Percentiles rank a stretch among this genome's conserved stretches.
phyloP scores from a whole-genome alignment of 768 basidiomycete genomes.

The Lyophyllum decastes region DNA sequence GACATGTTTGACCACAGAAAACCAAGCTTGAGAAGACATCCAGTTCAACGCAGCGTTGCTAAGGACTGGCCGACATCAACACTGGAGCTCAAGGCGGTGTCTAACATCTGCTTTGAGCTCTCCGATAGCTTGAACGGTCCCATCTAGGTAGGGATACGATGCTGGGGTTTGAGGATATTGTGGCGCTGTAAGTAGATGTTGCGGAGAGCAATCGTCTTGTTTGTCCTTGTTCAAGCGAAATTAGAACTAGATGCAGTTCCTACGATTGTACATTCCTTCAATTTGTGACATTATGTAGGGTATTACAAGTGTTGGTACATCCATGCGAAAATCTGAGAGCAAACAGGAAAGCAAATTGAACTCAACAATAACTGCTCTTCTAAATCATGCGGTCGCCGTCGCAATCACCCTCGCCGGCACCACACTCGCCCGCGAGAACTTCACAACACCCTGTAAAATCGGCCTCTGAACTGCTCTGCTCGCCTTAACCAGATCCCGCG shows the following conservation, averaged over 20 bases:
- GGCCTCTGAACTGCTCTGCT: background rate
- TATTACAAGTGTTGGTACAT: slow-evolving; percentile 6
- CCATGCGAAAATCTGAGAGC: background rate
- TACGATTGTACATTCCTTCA: background rate
- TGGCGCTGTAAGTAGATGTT: too few species aligned
- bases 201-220: too few species aligned
- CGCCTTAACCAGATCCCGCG: background rate
- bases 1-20: too few species aligned
- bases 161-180: too few species aligned
- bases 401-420: background rate
- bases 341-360: background rate
- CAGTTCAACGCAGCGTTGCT: too few species aligned
- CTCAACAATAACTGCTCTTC: background rate
- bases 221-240: too few species aligned
- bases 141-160: too few species aligned
- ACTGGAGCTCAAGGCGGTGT: too few species aligned
- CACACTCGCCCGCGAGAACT: slow-evolving; percentile 1
- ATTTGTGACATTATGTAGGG: background rate
- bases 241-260: too few species aligned
- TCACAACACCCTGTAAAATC: slow-evolving; percentile 3
- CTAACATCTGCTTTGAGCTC: too few species aligned
- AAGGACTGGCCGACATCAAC: too few species aligned
- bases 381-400: slow-evolving; percentile 10
- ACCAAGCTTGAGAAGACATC: background rate
- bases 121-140: too few species aligned